Evolutionary conservation across 768 basidiomycete species (phyloP), one percentile per base, ranked within the genome.

Genomic region (Krasilnikovozyma curviuscula): DNA sequence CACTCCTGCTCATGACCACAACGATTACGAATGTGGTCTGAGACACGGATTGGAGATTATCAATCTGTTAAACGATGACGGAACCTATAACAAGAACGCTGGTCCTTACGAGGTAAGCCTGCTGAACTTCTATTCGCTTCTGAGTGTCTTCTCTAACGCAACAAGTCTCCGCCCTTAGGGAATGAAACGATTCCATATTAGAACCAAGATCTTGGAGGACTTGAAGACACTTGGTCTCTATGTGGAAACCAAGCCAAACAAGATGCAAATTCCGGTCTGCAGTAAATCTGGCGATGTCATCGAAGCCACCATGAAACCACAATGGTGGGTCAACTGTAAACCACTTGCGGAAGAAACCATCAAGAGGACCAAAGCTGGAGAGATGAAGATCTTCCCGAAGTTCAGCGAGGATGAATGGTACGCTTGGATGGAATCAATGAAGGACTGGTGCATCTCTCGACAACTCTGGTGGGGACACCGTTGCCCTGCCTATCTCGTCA

Each of bases 381-480:
- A 95, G 61, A 70, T 95, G 38, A 56, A 70, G 35, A 86, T 97
- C 51, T 65, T 70, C 7, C 93, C 91, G 2, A 82, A 83, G 57
- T 71, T 74, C 43, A 88, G 82, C 8, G 91, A 93, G 59, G 76
- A 73, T 37, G 91, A 98, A 33, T 97, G 88, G 89, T 88, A 82
- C 63, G 74, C 84, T 49, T 97, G 93, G 91, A 68, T 97, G 31
- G 84, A 88, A 55, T 75, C 73, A 55, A 85, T 93, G 51, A 86
- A 95, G 65, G 93, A 97, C 61, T 98, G 93, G 93, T 98, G 93
- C 67, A 80, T 97, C 59, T 97, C 93, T 2, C 81, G 93, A 46
- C 93, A 98, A 61, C 72, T 97, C 16, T 98, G 93, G 93, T 97
- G 91, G 91, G 91, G 93, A 25, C 91, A 97, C 61, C 77, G 93